A percentile compares a stretch with the other conserved stretches of the same genome.
Evolutionary conservation across 1,284 basidiomycete genomes (phyloP).

Genomic region (Sanguinoderma infundibulare): DNA sequence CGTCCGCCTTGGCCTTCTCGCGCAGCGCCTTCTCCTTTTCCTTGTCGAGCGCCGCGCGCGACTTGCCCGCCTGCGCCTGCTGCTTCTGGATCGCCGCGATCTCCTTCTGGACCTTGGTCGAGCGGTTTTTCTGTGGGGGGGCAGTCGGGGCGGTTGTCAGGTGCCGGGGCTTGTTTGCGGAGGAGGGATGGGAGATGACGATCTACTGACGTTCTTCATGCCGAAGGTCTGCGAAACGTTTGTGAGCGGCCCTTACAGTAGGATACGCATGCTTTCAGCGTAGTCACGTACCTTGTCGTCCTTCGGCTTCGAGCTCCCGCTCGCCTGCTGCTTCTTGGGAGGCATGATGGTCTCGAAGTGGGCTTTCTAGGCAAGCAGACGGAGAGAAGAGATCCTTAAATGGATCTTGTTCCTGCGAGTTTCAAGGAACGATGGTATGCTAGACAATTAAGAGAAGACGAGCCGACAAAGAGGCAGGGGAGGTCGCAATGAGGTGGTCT

Average conservation of each 20-base stretch:
- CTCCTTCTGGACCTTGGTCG: conserved; percentile 88
- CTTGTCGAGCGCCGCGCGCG: conserved; percentile 76
- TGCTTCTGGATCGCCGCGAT: conserved; percentile 84
- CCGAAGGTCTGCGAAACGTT: conserved; percentile 77
- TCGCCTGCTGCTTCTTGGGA: conserved; percentile 65
- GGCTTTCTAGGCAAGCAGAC: background rate
- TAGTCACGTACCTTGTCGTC: conserved; percentile 68
- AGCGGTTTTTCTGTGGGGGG: conserved; percentile 85
- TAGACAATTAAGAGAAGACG: background rate
- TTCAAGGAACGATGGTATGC: background rate
- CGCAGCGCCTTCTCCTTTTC: conserved; percentile 79
- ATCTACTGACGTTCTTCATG: conserved; percentile 81
- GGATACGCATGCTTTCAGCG: conserved; percentile 5
- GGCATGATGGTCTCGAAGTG: conserved; percentile 52
- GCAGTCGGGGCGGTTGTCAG: background rate
- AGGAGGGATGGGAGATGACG: background rate
- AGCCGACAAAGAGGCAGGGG: background rate
- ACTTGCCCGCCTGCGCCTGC: conserved; percentile 74
- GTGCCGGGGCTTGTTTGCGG: background rate
- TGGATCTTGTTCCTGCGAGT: no score
- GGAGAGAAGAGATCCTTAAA: no score
- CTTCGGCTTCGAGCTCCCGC: conserved; percentile 65
- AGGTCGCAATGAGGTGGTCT: background rate
- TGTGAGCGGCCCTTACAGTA: conserved; percentile 34
- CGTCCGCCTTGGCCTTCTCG: conserved; percentile 79